Evolutionary conservation across 768 basidiomycete genomes (phyloP).

Genomic region (Lactarius hatsudake): DNA sequence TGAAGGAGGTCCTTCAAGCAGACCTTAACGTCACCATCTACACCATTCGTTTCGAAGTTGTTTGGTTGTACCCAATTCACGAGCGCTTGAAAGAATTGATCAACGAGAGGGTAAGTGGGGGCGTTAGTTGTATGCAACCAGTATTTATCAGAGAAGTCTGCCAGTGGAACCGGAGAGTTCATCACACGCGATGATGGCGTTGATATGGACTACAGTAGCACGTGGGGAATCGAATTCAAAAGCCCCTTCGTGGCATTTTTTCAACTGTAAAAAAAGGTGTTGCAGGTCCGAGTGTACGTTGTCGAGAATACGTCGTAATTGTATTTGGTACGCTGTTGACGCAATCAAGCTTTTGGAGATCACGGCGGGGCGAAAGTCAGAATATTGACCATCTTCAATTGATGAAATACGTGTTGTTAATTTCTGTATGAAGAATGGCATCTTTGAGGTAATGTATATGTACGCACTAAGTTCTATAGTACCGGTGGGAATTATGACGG

Average conservation of each 20-base stretch:
- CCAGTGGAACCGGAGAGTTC: not conserved
- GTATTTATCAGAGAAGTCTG: not conserved
- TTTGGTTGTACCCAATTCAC: not conserved
- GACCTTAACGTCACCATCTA: not conserved
- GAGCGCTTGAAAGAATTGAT: not conserved
- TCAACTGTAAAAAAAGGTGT: not conserved
- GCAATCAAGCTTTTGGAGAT: not conserved
- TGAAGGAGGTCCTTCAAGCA: not conserved
- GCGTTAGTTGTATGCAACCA: not conserved
- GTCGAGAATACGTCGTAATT: not conserved
- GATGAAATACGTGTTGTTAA: not conserved
- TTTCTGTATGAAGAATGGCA: constrained; percentile 7
- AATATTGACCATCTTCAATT: not conserved
- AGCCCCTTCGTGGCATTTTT: not conserved
- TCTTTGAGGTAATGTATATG: constrained; percentile 19
- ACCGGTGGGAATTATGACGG: constrained; percentile 15
- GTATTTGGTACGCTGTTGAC: not conserved
- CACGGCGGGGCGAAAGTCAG: not conserved
- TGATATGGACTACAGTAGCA: not conserved
- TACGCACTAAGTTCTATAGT: constrained; percentile 20
- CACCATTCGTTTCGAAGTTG: not conserved
- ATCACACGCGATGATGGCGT: not conserved
- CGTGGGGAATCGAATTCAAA: not conserved
- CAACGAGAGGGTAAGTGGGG: not conserved
- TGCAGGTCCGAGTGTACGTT: not conserved